phyloP scores from a whole-genome alignment of 176 grass and related monocot species.

The Dactylis glomerata region DNA sequence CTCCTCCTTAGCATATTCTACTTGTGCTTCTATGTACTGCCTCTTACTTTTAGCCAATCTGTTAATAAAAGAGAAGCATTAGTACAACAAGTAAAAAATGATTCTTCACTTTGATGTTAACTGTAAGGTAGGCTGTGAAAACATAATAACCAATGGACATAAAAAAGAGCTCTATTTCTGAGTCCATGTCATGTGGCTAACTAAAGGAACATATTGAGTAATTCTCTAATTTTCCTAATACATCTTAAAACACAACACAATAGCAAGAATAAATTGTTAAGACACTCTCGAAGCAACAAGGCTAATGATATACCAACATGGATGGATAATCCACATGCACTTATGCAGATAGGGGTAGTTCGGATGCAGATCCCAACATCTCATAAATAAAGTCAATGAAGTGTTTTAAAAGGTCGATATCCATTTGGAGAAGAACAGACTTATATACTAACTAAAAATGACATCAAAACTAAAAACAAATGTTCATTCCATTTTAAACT shows the following conservation, averaged over 20 bases:
- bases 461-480: not conserved
- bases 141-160: no score
- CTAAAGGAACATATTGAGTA: not conserved
- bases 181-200: not conserved
- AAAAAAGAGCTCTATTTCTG: no score
- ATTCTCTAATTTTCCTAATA: not conserved
- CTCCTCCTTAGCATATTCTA: constrained; percentile 36
- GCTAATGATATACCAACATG: not conserved
- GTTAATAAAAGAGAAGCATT: constrained; percentile 23
- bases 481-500: not conserved
- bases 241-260: not conserved
- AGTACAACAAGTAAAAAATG: not conserved
- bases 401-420: not conserved
- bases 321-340: not conserved
- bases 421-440: constrained; percentile 1
- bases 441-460: not conserved
- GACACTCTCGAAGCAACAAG: not conserved
- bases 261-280: not conserved
- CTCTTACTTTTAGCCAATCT: constrained; percentile 48
- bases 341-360: not conserved
- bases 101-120: not conserved
- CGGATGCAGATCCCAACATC: not conserved
- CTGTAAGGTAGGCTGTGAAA: not conserved
- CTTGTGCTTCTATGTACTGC: constrained; percentile 43
- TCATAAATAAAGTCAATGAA: not conserved